Evolutionary conservation across 257 asterid species (phyloP), one percentile per base, ranked within the genome.

Genomic region (Rhazya stricta): DNA sequence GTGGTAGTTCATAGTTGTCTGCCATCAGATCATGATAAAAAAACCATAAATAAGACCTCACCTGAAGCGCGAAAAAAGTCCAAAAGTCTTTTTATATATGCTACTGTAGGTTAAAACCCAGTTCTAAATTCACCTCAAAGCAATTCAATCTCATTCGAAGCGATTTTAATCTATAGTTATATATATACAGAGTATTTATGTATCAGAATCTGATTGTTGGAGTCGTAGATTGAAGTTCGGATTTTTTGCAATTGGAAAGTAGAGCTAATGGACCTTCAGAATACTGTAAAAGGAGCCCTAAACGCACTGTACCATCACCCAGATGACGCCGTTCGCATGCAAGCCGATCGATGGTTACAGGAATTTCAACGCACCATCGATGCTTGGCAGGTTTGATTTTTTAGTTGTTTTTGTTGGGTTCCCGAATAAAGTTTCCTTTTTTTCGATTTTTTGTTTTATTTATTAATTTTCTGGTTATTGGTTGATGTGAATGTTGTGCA

Each of bases 341-440:
- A 86, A 66, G 99, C 98, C 67, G 99, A 95, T 89, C 97, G 94
- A 72, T 95, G 98, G 98, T 92, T 95, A 56, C 99, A 95, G 79
- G 91, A 89, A 46, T 95, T 95, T 76, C 98, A 91, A 85, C 96
- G 96, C 9, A 95, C 98, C 37, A 83, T 92, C 76, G 99, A 95
- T 78, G 99, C 99, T 81, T 95, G 99, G 99, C 99, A 95, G 98
- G 99, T 93, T 71, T 39, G 74, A 72, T 57, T 57, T 48, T 54
- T 65, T 66, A 8, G 4, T 6, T 61, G 43, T 8, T 36, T 48
- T 42, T 41, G 39, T 12, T 30, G 25, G 4, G 27, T 48, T 78
- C 42, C 50, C 48, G 43, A 60, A 1, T 18, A 41, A 34, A 8
- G 7, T 32, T 19, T 8, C 57, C 39, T 18, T 74, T 5, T 46